Base-by-base conservation (phyloP, 345 rosid genomes). In the Murraya koenigii region DNA sequence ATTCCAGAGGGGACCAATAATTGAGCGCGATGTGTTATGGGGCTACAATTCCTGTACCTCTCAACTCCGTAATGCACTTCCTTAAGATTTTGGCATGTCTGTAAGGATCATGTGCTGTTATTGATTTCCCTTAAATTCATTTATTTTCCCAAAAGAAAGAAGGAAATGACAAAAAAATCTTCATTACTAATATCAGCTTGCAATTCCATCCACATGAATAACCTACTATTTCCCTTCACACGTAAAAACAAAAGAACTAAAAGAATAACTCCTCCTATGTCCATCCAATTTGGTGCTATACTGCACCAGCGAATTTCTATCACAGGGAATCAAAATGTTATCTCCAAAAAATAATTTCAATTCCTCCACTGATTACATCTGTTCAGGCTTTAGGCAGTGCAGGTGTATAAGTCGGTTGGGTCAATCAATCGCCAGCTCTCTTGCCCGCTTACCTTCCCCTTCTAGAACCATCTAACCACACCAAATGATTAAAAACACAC, bases 121-220 rank as follows among this genome's bases (percentile, higher is more conserved):
- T 52, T 64, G 14, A 75, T 75, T 75, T 47, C 22, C 47, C 44
- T 49, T 19, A 26, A 59, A 66, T 35, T 22, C n/a, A 25, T 8
- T 64, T 47, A 44, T 44, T 44, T 44, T 44, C 49, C 49, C 3
- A 44, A 13, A 44, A 44, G 49, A 44, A 44, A 11, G 8, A 15
- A 33, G 7, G 7, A 44, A 36, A 65, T 7, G 8, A 25, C 25
- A 17, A 72, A 60, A 61, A 49, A 10, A 54, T 39, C 30, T 35
- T 25, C 56, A 25, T n/a, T 36, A 9, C 64, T 59, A 32, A n/a
- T 13, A 55, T 28, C 56, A 66, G 62, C 61, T 1, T 19, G 44
- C 80, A 69, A 75, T 71, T 63, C 77, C 80, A 77, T 80, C 85
- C 83, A 75, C 86, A 77, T 85, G 87, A 84, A 69, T 55, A 36